phyloP scores from a whole-genome alignment of 805 yeast genomes.

The Ogataea glucozyma region DNA sequence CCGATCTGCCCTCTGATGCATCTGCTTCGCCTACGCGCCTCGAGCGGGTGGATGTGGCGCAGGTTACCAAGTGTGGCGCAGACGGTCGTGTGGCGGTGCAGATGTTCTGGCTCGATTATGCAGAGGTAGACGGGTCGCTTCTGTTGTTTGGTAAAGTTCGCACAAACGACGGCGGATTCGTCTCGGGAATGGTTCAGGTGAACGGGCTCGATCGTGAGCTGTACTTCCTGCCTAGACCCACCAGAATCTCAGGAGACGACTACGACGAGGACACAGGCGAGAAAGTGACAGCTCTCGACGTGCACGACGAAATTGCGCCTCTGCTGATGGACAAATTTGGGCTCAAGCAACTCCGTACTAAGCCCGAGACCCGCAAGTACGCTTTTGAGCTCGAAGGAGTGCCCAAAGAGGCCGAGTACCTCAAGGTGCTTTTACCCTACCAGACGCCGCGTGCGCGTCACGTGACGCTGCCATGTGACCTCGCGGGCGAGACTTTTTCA shows the following conservation, averaged over 20 bases:
- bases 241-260: conserved; percentile 19
- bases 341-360: conserved; percentile 61
- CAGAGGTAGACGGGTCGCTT: conserved; percentile 70
- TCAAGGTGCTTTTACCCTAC: conserved; percentile 76
- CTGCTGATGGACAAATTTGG: conserved; percentile 64
- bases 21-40: conserved; percentile 28
- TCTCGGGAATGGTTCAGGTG: conserved; percentile 77
- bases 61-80: conserved; percentile 32
- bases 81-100: conserved; percentile 46
- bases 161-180: conserved; percentile 55
- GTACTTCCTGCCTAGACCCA: conserved; percentile 70
- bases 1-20: conserved; percentile 25
- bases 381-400: conserved; percentile 84
- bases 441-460: conserved; percentile 57
- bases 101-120: conserved; percentile 87
- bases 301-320: conserved; percentile 74
- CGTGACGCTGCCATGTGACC: conserved; percentile 55
- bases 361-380: conserved; percentile 73
- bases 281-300: conserved; percentile 53
- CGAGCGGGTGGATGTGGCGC: conserved; percentile 37
- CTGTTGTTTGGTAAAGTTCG: conserved; percentile 79
- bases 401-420: conserved; percentile 77
- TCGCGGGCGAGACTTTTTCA: conserved; percentile 73
- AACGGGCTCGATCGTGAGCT: conserved; percentile 69
- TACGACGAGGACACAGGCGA: conserved; percentile 35